Percentiles rank a stretch among this genome's conserved stretches.
These are phyloP conservation scores for Dactylellina sp. DNA, from an alignment of 2,329 filamentous ascomycete species.

Conservation along the genomic window DNA sequence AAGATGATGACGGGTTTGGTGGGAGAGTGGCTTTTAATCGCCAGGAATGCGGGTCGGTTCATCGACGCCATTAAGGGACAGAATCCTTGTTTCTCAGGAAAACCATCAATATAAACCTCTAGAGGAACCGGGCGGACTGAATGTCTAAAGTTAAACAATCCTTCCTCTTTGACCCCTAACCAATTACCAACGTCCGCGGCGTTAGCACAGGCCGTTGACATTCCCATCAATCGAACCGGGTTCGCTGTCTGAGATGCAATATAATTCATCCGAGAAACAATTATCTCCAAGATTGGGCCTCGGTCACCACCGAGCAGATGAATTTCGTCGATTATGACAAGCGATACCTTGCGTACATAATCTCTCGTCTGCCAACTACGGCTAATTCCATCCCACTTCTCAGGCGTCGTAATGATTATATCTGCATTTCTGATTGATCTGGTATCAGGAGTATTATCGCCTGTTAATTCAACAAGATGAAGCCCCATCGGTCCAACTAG, in stretches of 20 bases:
- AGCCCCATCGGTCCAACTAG: constrained; percentile 85
- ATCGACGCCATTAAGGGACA: constrained; percentile 99
- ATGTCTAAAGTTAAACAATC: constrained; percentile 94
- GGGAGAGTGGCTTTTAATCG: constrained; percentile 95
- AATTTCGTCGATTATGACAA: constrained; percentile 99
- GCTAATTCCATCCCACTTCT: constrained; percentile 99
- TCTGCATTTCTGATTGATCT: constrained; percentile 94
- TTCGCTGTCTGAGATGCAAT: constrained; percentile 94
- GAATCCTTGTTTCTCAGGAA: constrained; percentile 93
- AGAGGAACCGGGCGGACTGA: constrained; percentile 95
- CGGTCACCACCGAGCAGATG: constrained; percentile 96
- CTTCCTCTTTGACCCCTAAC: constrained; percentile 87
- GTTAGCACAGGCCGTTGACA: constrained; percentile 98
- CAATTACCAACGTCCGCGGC: constrained; percentile 93
- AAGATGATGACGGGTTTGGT: constrained; percentile 98
- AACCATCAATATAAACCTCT: constrained; percentile 97
- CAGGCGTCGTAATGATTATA: constrained; percentile 98
- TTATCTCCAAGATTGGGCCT: constrained; percentile 93
- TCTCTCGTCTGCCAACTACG: constrained; percentile 98
- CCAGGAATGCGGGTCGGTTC: constrained; percentile 96
- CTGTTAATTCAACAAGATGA: constrained; percentile 93
- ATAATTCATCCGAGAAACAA: constrained; percentile 94
- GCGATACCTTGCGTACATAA: constrained; percentile 91
- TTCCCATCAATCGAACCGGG: constrained; percentile 89
- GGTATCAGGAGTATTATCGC: constrained; percentile 97